Evolutionary conservation across 495 filamentous ascomycete species (phyloP).

Genomic region (Glarea lozoyensis): DNA sequence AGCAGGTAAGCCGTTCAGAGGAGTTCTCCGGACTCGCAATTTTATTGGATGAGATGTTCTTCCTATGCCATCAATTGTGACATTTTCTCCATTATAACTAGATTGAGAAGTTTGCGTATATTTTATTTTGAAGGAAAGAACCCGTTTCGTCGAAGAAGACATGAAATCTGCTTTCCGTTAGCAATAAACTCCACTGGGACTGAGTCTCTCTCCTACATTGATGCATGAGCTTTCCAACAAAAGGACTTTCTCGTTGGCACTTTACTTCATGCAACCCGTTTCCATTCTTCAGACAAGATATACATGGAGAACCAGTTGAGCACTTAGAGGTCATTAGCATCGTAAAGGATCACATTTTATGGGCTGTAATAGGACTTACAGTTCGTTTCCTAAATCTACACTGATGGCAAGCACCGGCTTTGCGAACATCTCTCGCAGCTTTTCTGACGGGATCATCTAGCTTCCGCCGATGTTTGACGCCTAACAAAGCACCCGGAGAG

Average conservation of each 20-base stretch:
- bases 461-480: conserved; percentile 10
- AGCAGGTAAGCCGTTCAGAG: neutral
- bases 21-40: conserved; percentile 1
- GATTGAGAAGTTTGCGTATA: neutral
- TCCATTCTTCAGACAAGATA: conserved; percentile 12
- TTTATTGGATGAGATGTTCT: conserved; percentile 8
- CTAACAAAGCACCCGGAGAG: conserved; percentile 11
- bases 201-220: conserved; percentile 5
- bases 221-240: conserved; percentile 13
- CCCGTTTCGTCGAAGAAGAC: conserved; percentile 9
- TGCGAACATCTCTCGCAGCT: conserved; percentile 13
- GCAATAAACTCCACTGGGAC: neutral
- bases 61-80: conserved; percentile 12
- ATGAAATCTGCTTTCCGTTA: conserved; percentile 12
- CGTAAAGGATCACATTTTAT: too few relatives aligned
- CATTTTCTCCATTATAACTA: neutral
- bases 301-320: conserved; percentile 14
- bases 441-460: conserved; percentile 12
- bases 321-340: too few relatives aligned
- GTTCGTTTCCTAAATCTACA: conserved; percentile 16
- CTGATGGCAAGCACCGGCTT: conserved; percentile 14
- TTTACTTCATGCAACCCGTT: conserved; percentile 12
- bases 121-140: conserved; percentile 7
- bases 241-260: conserved; percentile 15
- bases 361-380: too few relatives aligned